Conservation (phyloP, 169 alveolate genomes). For the Cryptosporidium tyzzeri region DNA sequence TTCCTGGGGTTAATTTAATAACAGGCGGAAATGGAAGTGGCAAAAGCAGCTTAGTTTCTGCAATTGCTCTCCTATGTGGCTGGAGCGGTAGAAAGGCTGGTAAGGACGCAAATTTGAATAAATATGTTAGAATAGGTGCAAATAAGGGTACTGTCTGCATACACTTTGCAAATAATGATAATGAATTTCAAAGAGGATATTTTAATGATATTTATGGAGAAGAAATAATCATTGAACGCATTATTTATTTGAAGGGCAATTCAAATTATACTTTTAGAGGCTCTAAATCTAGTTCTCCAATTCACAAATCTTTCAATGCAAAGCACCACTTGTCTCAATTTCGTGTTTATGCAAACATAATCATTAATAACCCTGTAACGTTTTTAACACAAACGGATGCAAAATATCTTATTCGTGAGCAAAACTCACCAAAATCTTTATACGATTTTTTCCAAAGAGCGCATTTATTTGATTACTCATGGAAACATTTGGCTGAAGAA, state of each 20-base stretch:
- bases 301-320: slow-evolving; percentile 30
- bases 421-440: slow-evolving; percentile 52
- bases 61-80: slow-evolving; percentile 67
- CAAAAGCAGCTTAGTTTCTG: slow-evolving; percentile 70
- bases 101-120: slow-evolving; percentile 29
- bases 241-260: slow-evolving; percentile 46
- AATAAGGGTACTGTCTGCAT: slow-evolving; percentile 42
- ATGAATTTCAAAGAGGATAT: slow-evolving; percentile 13
- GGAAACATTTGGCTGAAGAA: slow-evolving; percentile 52
- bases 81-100: slow-evolving; percentile 75
- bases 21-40: slow-evolving; percentile 76
- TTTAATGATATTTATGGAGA: slow-evolving; percentile 52
- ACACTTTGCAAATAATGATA: slow-evolving; percentile 30
- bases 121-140: slow-evolving; percentile 52
- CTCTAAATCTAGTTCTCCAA: slow-evolving; percentile 43
- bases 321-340: slow-evolving; percentile 28
- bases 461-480: slow-evolving; percentile 54
- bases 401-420: slow-evolving; percentile 69
- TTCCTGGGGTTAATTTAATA: slow-evolving; percentile 44
- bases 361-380: slow-evolving; percentile 60
- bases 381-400: slow-evolving; percentile 56
- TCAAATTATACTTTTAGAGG: slow-evolving; percentile 39
- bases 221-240: slow-evolving; percentile 61
- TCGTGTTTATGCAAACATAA: slow-evolving; percentile 57
- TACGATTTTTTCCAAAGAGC: slow-evolving; percentile 72